Base-by-base conservation (phyloP, 1,284 basidiomycete genomes). In the Irpex sp. region DNA sequence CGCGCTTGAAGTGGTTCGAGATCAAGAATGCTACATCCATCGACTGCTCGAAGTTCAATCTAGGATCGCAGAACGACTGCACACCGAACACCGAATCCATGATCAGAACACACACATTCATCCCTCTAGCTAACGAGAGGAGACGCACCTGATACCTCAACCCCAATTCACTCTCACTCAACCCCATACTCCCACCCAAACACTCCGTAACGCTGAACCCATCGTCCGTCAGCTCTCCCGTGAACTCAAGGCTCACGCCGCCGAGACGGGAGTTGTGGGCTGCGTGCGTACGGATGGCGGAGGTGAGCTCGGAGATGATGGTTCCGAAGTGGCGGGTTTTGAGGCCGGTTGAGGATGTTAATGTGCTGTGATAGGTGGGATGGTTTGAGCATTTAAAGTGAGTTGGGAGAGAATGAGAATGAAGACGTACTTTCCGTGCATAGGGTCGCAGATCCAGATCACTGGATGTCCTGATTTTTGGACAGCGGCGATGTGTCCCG, bases 181-280 rank as follows among this genome's bases (percentile, higher is more conserved):
- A 77, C 70, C 90, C 87, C 91, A 93, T 93, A 69, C 90, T 93
- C 6, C 91, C 91, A 15, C 90, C 90, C 5, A 92, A 76, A 71
- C 90, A 93, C 71, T 93, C 92, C 0, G 92, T 93, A 9, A 99
- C 97, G 66, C 92, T 94, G 76, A 91, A 95, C 1, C 96, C 96
- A 61, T 96, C 89, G 7, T 94, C 92, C 67, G 94, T 94, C 60
- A 97, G 80, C 74, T 99, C 97, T 15, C 96, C 97, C 0, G 97
- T 99, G 72, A 99, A 90, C 77, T 99, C 97, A 50, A 99, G 86
- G 73, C 94, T 95, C 19, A 98, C 92, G n/a, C 97, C 97, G n/a
- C 90, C 91, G 1, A 98, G 81, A 43, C 88, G 84, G 4, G 93
- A 95, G 15, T 79, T 79, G 67, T 83, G 84, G 50, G 82, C 78